phyloP scores from a whole-genome alignment of 768 basidiomycete species.

The Trametes cingulata region DNA sequence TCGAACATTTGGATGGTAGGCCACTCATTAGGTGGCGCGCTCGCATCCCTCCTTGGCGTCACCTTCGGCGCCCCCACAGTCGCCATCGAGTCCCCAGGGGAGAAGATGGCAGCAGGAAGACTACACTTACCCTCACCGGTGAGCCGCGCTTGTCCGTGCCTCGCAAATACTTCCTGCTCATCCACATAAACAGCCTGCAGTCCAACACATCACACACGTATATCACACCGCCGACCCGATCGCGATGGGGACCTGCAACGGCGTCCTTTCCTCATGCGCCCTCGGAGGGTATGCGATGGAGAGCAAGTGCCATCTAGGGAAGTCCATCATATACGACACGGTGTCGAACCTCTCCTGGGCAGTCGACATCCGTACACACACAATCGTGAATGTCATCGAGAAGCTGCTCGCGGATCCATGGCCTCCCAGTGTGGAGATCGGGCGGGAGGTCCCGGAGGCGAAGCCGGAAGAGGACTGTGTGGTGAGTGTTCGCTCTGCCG shows the following conservation, averaged over 20 bases:
- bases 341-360: slow-evolving; percentile 84
- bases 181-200: slow-evolving; percentile 52
- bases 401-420: slow-evolving; percentile 70
- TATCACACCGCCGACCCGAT: slow-evolving; percentile 96
- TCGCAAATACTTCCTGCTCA: neutral
- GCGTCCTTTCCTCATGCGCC: slow-evolving; percentile 77
- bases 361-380: slow-evolving; percentile 79
- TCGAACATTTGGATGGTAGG: slow-evolving; percentile 88
- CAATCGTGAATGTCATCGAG: slow-evolving; percentile 79
- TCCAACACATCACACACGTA: slow-evolving; percentile 83
- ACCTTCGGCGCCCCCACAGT: slow-evolving; percentile 91
- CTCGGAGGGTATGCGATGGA: slow-evolving; percentile 91
- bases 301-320: slow-evolving; percentile 82
- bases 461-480: slow-evolving; percentile 65
- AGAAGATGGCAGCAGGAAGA: slow-evolving; percentile 73
- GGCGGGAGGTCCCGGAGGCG: slow-evolving; percentile 62
- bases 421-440: slow-evolving; percentile 59
- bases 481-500: slow-evolving; percentile 42
- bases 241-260: slow-evolving; percentile 86
- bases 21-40: slow-evolving; percentile 69
- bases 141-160: slow-evolving; percentile 25
- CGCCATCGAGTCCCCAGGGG: slow-evolving; percentile 88
- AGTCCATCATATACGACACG: slow-evolving; percentile 88
- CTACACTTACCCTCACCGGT: slow-evolving; percentile 89
- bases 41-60: slow-evolving; percentile 80